Conservation (phyloP, 495 filamentous ascomycete genomes). For the Penicillium robsamsonii region DNA sequence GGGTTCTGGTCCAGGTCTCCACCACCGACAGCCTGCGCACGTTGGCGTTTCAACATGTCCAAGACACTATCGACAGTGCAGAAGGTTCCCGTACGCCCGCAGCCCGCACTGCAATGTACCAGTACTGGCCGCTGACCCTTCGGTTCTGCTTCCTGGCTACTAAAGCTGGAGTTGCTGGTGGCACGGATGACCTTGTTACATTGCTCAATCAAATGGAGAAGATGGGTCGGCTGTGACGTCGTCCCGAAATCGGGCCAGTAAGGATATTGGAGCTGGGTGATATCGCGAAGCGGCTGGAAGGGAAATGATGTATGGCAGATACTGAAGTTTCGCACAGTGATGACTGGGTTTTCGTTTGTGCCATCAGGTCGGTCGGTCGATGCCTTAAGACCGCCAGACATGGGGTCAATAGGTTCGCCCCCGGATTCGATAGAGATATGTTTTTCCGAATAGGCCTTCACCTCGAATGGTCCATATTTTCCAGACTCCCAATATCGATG, state of each 20-base stretch:
- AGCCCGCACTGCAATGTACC: slow-evolving; percentile 94
- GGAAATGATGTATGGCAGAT: slow-evolving; percentile 73
- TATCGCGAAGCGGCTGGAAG: slow-evolving; percentile 84
- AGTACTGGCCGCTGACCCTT: slow-evolving; percentile 65
- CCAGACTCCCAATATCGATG: slow-evolving; percentile 88
- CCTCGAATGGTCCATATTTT: slow-evolving; percentile 74
- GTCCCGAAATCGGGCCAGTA: slow-evolving; percentile 97
- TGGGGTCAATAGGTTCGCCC: slow-evolving; percentile 11
- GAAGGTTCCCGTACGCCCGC: slow-evolving; percentile 92
- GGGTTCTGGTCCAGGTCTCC: slow-evolving; percentile 36
- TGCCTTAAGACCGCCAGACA: slow-evolving; percentile 16
- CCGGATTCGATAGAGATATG: slow-evolving; percentile 67
- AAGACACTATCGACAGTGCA: slow-evolving; percentile 95
- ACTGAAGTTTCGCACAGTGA: slow-evolving; percentile 84
- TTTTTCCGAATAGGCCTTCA: slow-evolving; percentile 77
- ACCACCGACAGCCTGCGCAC: slow-evolving; percentile 24
- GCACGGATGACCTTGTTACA: slow-evolving; percentile 57
- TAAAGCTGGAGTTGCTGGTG: slow-evolving; percentile 34
- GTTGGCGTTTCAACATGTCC: slow-evolving; percentile 85
- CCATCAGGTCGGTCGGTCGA: slow-evolving; percentile 22
- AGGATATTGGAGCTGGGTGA: slow-evolving; percentile 92
- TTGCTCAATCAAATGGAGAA: slow-evolving; percentile 83
- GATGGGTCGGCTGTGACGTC: slow-evolving; percentile 81
- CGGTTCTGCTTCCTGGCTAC: slow-evolving; percentile 53
- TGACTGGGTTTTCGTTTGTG: slow-evolving; percentile 60